Evolutionary conservation across 2,329 filamentous ascomycete genomes (phyloP), one percentile per base, ranked within the genome.

Genomic region (Blastomyces emzantsi): DNA sequence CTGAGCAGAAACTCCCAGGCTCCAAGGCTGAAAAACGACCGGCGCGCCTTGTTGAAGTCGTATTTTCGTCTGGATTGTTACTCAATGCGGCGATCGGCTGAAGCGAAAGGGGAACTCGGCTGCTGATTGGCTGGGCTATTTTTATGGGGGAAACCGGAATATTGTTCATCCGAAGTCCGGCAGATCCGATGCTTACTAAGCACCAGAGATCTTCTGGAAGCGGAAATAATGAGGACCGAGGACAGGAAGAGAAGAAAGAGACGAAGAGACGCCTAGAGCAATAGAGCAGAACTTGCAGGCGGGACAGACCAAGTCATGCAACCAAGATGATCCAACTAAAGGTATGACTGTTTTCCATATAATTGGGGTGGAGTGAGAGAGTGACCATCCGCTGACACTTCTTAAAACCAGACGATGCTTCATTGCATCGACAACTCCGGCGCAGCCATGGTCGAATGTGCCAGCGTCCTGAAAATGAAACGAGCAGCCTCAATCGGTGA

Each of bases 341-440:
- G 87, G 90, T 77, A 62, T 49, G 66, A 63, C 15, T n/a, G 15
- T 15, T 15, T 5, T 28, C 22, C 25, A 33, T 25, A 51, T 15
- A 11, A 51, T 13, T 15, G 19, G n/a, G 33, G 7, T 9, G 7
- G 33, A 9, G 36, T 39, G 36, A 51, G 49, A 13, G 1, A 51
- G n/a, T n/a, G n/a, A n/a, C n/a, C 11, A 22, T 51, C 49, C 25
- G 15, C 60, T 41, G 39, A 45, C 36, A 25, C 7, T 39, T 28
- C 15, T 15, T 39, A 1, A 47, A 19, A 43, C 15, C 70, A 97
- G 94, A 90, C 92, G 75, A 91, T 99, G 86, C 85, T 99, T 72
- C 97, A 94, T 80, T 97, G 94, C 87, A 97, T 99, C 86, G 94
- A 99, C 88, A 99, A 97, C 83, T 97, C 94, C 69, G 94, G 94